Percentiles rank a stretch among this genome's conserved stretches.
phyloP scores from a whole-genome alignment of 352 stramenopile species.

The Pythium pyrilobum region DNA sequence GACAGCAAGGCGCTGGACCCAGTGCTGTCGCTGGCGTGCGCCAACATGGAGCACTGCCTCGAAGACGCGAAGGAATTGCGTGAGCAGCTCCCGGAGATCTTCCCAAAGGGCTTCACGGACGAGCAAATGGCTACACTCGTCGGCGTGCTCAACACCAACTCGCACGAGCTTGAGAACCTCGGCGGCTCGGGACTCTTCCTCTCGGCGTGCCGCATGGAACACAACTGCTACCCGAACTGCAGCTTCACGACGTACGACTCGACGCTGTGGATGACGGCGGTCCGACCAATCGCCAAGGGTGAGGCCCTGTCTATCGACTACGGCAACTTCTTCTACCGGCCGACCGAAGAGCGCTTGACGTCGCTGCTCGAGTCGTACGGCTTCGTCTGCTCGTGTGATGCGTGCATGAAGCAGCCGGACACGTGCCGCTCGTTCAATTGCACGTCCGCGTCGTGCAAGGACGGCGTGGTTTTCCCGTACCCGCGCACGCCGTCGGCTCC shows the following conservation, averaged over 20 bases:
- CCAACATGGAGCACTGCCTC: conserved; percentile 34
- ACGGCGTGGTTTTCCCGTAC: conserved; percentile 44
- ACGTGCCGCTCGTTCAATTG: conserved; percentile 55
- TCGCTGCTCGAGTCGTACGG: conserved; percentile 61
- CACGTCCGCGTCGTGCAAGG: conserved; percentile 4
- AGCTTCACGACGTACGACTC: conserved; percentile 69
- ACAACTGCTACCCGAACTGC: conserved; percentile 66
- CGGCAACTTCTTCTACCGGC: conserved; percentile 74
- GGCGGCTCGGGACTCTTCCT: conserved; percentile 68
- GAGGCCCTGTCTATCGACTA: conserved; percentile 76
- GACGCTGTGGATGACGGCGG: conserved; percentile 74
- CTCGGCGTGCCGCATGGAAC: conserved; percentile 67
- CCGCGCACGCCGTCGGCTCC: conserved; percentile 18
- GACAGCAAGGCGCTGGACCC: conserved; percentile 36
- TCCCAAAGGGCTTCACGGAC: conserved; percentile 47
- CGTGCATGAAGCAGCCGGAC: conserved; percentile 45
- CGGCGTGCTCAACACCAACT: conserved; percentile 70
- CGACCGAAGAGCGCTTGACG: conserved; percentile 46
- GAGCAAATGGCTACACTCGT: conserved; percentile 61
- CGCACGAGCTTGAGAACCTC: conserved; percentile 69
- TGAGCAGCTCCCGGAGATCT: conserved; percentile 39
- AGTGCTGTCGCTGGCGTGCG: conserved; percentile 42
- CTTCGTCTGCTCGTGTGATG: conserved; percentile 56
- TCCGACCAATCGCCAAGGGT: conserved; percentile 49
- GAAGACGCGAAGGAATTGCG: conserved; percentile 40